Evolutionary conservation across 768 basidiomycete species (phyloP).

Genomic region (Tulasnella sp.): DNA sequence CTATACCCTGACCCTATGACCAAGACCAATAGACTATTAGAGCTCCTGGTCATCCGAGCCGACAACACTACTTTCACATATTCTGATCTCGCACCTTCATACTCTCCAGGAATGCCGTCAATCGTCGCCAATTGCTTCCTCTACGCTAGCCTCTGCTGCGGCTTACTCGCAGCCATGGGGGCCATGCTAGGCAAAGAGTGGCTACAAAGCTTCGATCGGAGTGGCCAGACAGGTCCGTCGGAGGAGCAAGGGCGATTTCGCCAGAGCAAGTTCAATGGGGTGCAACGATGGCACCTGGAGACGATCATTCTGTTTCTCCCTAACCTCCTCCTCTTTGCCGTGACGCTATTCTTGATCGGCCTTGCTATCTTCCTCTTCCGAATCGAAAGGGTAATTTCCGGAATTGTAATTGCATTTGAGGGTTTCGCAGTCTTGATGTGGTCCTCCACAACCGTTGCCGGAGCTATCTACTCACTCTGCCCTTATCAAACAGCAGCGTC

Average conservation of each 20-base stretch:
- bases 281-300: background rate
- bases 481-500: slow-evolving; percentile 15
- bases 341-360: slow-evolving; percentile 1
- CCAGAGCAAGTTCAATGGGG: background rate
- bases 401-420: slow-evolving; percentile 12
- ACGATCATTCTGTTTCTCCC: background rate
- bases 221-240: background rate
- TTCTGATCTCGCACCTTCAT: background rate
- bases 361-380: background rate
- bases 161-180: background rate
- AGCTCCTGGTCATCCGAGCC: slow-evolving; percentile 1
- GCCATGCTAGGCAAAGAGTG: background rate
- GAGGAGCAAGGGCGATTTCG: slow-evolving; percentile 4
- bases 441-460: background rate
- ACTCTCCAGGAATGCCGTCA: background rate
- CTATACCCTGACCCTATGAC: background rate
- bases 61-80: background rate
- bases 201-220: background rate
- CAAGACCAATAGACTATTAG: background rate
- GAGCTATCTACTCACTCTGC: background rate
- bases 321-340: slow-evolving; percentile 3
- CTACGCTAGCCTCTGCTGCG: background rate
- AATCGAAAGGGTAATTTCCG: background rate
- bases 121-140: background rate
- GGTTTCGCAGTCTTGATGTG: background rate